Base-by-base conservation (phyloP, 2,329 filamentous ascomycete species). In the Neofusicoccum sp. region DNA sequence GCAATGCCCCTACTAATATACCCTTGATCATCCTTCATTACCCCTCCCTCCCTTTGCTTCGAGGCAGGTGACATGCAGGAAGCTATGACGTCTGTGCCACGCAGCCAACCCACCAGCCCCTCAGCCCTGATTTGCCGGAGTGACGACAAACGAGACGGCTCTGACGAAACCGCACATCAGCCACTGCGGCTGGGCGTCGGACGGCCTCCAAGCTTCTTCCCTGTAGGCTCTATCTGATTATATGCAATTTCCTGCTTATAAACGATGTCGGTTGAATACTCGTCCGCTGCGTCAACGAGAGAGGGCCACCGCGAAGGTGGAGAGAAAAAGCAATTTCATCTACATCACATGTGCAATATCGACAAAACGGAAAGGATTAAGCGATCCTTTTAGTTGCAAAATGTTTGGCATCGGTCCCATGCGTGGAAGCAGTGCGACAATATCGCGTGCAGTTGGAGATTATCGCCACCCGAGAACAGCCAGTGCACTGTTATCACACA, bases 51-150 rank as follows among this genome's bases (percentile, higher is more conserved):
- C 14, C 24, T n/a, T 26, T 11, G 6, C 28, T 12, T 24, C 14
- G 28, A 9, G n/a, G 30, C 16, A 12, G 20, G 14, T 16, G 16
- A 28, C 51, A 41, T 12, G 49, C 34, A 33, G 11, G n/a, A n/a
- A n/a, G n/a, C 51, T 56, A 56, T 56, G 51, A 56, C 51, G 51
- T 56, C 36, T 43, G n/a, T 34, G 36, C 38, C 20, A 56, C 66
- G 31, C 58, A 61, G 43, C 62, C 36, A 59, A 65, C 64, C 65
- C 67, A 51, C 58, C 68, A n/a, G 26, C 47, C n/a, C 65, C 71
- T 63, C 72, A 72, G 51, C 70, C 62, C 62, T 75, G 73, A 41
- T 56, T 43, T 14, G 38, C 12, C 38, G 14, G 43, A 20, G 14
- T 38, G 24, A 3, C 11, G 16, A 14, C 16, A 20, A 26, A n/a